Evolutionary conservation across 805 yeast genomes (phyloP), one percentile per base, ranked within the genome.

Genomic region (Myxozyma mucilagina): DNA sequence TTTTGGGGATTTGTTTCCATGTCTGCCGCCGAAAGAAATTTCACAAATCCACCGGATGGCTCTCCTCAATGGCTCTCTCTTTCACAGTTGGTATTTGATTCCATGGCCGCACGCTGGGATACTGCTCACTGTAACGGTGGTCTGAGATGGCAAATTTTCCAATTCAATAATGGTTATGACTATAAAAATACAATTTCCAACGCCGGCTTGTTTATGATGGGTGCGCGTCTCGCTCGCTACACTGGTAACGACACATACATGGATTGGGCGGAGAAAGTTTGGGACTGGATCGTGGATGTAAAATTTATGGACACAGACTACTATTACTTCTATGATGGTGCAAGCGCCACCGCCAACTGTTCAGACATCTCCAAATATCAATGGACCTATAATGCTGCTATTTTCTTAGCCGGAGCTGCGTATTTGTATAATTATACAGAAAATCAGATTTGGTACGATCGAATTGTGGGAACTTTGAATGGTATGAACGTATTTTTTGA

Each of bases 1-100:
- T 90, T 93, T 73, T 93, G 98, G 98, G 98, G 97, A 4, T 79
- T 94, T 62, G 87, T 96, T 0, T 96, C 85, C 3, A 90, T 93
- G 87, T 86, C 84, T 34, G 97, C 97, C 0, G 96, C 96, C 0
- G 98, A 93, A 74, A 81, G 89, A 70, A 88, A 87, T 75, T 90
- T 90, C 74, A 78, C 88, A 7, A 87, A 88, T 69, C 91, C 92
- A 0, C 77, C 82, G 73, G 61, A 69, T 1, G 82, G 78, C 54
- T 73, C 81, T 57, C 90, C 90, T 16, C 83, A 83, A 60, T 93
- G 97, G 97, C 79, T 90, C 36, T 81, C 84, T 56, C 77, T 92
- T 71, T 89, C 96, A 0, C 96, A 90, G 75, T 96, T 96, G 2
- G 88, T 90, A 14, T 93, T 87, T 77, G 90, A 92, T 73, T 87